A percentile compares a stretch with the other conserved stretches of the same genome.
Evolutionary conservation across 345 rosid species (phyloP).

Genomic region (Populus tremula): DNA sequence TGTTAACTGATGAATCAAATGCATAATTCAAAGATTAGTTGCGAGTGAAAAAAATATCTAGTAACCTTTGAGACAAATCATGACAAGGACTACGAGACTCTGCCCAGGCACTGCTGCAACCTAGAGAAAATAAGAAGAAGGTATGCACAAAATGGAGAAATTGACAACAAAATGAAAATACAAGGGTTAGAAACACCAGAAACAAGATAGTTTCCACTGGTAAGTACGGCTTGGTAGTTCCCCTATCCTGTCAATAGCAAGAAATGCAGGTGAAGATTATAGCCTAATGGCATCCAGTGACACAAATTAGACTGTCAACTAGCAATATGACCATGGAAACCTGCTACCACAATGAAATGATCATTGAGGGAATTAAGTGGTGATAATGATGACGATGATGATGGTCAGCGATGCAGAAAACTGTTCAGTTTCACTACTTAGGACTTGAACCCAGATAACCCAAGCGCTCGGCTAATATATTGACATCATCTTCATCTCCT

Average conservation of each 20-base stretch:
- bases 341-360: constrained; percentile 9
- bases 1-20: constrained; percentile 4
- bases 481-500: constrained; percentile 45
- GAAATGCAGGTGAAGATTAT: constrained; percentile 27
- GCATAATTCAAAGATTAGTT: not conserved
- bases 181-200: constrained; percentile 34
- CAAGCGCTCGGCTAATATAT: constrained; percentile 42
- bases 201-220: constrained; percentile 15
- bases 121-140: constrained; percentile 26
- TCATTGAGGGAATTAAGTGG: not conserved
- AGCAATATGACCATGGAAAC: not conserved
- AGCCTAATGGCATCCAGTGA: constrained; percentile 15
- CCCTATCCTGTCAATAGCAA: constrained; percentile 38
- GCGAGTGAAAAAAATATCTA: not conserved
- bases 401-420: not conserved
- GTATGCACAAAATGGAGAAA: not conserved
- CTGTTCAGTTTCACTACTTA: not conserved
- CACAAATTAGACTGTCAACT: not conserved
- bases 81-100: constrained; percentile 27
- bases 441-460: constrained; percentile 52
- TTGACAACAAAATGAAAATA: not conserved
- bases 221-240: constrained; percentile 14
- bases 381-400: not conserved
- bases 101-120: constrained; percentile 38
- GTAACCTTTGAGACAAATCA: constrained; percentile 28